Evolutionary conservation across 1,284 basidiomycete genomes (phyloP).

Genomic region (Fereydounia khargensis): DNA sequence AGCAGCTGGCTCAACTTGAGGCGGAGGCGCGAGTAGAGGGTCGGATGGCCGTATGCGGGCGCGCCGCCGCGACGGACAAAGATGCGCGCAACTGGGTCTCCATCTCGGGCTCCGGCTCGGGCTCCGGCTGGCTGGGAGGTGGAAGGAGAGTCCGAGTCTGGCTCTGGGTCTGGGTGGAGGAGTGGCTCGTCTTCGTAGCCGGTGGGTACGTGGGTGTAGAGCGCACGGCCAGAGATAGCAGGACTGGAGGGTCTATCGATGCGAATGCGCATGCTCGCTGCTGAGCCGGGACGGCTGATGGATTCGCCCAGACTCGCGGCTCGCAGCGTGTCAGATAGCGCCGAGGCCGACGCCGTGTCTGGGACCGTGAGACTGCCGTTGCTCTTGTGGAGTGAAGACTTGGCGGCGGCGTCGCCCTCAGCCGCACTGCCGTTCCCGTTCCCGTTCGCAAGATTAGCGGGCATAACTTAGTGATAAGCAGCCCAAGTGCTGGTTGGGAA

Average conservation of each 20-base stretch:
- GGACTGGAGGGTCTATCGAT: constrained; percentile 42
- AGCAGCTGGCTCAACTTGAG: constrained; percentile 61
- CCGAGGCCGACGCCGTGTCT: constrained; percentile 19
- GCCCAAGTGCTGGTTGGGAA: too few species aligned
- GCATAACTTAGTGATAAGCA: too few species aligned
- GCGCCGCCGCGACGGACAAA: constrained; percentile 42
- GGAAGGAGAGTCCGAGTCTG: constrained; percentile 1
- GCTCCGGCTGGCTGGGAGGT: constrained; percentile 1
- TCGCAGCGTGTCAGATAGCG: constrained; percentile 23
- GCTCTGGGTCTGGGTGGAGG: constrained; percentile 17
- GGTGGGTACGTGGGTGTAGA: constrained; percentile 44
- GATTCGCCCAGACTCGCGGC: constrained; percentile 10
- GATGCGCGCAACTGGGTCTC: constrained; percentile 12
- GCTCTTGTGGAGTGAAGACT: too few species aligned
- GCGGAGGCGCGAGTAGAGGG: constrained; percentile 33
- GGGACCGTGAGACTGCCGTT: constrained; percentile 20
- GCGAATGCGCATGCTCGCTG: constrained; percentile 43
- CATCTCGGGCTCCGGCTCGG: background rate
- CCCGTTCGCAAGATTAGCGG: too few species aligned
- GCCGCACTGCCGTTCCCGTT: background rate
- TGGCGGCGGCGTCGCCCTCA: constrained; percentile 8
- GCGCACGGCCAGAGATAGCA: constrained; percentile 29
- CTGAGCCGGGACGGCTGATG: constrained; percentile 38
- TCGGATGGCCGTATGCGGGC: constrained; percentile 36
- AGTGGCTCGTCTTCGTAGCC: constrained; percentile 40